Conservation (phyloP, 1,284 basidiomycete genomes). For the Serendipita sp. region DNA sequence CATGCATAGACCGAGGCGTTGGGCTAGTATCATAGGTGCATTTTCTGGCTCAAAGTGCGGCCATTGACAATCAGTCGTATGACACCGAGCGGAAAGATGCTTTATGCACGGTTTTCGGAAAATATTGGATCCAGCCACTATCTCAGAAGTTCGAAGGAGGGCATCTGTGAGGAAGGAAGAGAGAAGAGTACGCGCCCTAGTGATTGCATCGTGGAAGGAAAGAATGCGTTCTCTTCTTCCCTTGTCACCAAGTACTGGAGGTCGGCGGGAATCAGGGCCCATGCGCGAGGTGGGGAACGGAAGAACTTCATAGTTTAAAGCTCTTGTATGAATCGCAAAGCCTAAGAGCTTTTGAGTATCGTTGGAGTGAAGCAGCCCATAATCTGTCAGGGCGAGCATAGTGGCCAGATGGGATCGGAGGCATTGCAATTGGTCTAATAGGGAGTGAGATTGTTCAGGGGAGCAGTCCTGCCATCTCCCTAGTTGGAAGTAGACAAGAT, state of each 20-base stretch:
- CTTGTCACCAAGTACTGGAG: background rate
- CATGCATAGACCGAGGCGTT: background rate
- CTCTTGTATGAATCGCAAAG: background rate
- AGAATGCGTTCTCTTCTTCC: background rate
- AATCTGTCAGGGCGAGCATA: background rate
- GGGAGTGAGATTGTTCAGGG: background rate
- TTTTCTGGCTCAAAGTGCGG: background rate
- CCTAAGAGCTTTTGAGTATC: background rate
- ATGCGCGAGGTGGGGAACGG: background rate
- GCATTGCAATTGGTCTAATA: background rate
- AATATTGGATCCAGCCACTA: background rate
- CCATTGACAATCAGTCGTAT: background rate
- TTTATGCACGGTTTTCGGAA: background rate
- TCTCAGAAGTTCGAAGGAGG: background rate
- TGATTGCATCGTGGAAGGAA: background rate
- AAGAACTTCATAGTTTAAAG: background rate
- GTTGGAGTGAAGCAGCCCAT: background rate
- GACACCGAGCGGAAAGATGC: background rate
- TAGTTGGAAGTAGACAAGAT: too few relatives aligned
- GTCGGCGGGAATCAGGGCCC: background rate
- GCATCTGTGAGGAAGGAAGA: background rate
- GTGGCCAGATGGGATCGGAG: background rate
- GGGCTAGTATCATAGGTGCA: background rate
- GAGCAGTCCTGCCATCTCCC: background rate
- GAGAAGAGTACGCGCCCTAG: background rate